Evolutionary conservation across 305 asterid genomes (phyloP).

Genomic region (Fraxinus paxiana): DNA sequence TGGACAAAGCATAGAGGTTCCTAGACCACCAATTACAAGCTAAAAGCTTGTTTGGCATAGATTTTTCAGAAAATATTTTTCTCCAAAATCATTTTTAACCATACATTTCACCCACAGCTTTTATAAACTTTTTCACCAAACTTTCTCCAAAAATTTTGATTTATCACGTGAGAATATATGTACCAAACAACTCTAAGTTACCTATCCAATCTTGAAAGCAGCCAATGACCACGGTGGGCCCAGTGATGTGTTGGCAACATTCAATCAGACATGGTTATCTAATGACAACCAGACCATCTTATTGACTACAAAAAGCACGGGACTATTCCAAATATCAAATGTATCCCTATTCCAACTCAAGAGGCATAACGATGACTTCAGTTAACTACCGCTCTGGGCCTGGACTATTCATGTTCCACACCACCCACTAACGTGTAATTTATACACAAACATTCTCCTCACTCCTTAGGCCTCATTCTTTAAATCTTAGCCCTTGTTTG

Average conservation of each 20-base stretch:
- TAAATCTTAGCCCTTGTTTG: no score
- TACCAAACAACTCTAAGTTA: neutral
- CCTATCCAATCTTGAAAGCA: neutral
- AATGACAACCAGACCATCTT: neutral
- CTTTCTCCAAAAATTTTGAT: neutral
- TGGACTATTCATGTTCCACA: neutral
- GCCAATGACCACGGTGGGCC: neutral
- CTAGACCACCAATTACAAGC: neutral
- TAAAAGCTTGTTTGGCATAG: neutral
- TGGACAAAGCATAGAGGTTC: neutral
- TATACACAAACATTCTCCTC: neutral
- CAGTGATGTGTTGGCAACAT: neutral
- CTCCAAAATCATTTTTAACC: neutral
- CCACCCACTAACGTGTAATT: neutral
- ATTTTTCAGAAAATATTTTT: neutral
- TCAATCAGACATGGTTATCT: neutral
- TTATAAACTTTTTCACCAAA: neutral
- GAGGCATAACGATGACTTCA: neutral
- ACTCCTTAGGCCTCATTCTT: neutral
- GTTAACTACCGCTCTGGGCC: neutral
- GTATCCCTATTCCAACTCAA: neutral
- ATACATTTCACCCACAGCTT: neutral
- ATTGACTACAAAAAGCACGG: neutral
- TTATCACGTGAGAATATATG: neutral
- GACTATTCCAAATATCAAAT: neutral